These are phyloP conservation scores for Lichtheimia corymbifera DNA, from an alignment of 371 early-diverging fungal species.

Conservation along the genomic window DNA sequence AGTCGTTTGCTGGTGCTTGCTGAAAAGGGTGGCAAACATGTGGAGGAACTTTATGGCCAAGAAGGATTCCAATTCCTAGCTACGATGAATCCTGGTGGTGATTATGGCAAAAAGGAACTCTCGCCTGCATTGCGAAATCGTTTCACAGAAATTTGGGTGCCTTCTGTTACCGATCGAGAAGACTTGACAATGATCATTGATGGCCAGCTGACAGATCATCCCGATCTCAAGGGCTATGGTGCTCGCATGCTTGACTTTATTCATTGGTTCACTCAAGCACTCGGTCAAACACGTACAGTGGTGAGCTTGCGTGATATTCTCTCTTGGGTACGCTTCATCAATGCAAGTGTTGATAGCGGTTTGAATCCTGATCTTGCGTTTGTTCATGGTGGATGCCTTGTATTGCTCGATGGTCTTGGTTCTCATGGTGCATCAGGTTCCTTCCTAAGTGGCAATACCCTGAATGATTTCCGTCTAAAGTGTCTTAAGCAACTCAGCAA, in stretches of 20 bases:
- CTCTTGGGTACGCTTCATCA: constrained; percentile 91
- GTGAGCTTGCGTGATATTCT: constrained; percentile 90
- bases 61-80: constrained; percentile 93
- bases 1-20: constrained; percentile 89
- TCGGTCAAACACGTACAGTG: constrained; percentile 50
- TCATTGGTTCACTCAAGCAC: constrained; percentile 56
- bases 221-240: constrained; percentile 46
- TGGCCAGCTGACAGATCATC: constrained; percentile 53
- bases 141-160: constrained; percentile 99
- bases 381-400: constrained; percentile 91
- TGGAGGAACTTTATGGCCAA: constrained; percentile 73
- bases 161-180: constrained; percentile 75
- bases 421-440: constrained; percentile 85
- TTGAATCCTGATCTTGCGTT: constrained; percentile 57
- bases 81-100: constrained; percentile 99
- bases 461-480: constrained; percentile 53
- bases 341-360: constrained; percentile 42
- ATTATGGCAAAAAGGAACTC: constrained; percentile 99
- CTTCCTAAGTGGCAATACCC: constrained; percentile 47
- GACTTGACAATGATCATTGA: constrained; percentile 82
- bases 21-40: constrained; percentile 83
- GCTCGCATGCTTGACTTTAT: constrained; percentile 54
- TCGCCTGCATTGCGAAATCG: constrained; percentile 99
- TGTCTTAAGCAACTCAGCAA: constrained; percentile 53
- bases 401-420: constrained; percentile 92